phyloP scores from a whole-genome alignment of 352 stramenopile species.

The Phytophthora fragariae region DNA sequence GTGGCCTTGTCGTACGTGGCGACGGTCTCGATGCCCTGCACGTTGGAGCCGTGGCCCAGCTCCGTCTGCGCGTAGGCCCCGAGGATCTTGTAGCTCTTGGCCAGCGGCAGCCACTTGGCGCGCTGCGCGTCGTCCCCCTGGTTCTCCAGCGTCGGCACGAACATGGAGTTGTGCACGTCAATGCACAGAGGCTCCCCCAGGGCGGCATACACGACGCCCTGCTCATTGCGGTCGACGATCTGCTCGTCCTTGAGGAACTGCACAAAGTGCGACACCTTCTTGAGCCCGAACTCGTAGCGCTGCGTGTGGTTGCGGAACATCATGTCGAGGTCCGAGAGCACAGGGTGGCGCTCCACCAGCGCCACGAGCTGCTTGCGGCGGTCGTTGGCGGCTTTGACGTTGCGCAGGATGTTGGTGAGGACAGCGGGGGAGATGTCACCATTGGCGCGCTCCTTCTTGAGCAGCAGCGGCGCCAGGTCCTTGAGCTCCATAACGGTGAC shows the following conservation, averaged over 20 bases:
- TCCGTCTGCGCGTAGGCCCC: conserved; percentile 44
- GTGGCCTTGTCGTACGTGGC: conserved; percentile 72
- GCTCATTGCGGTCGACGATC: conserved; percentile 13
- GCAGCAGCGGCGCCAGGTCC: conserved; percentile 24
- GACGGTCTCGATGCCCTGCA: conserved; percentile 42
- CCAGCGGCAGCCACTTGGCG: conserved; percentile 36
- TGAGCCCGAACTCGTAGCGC: conserved; percentile 29
- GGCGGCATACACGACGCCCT: conserved; percentile 27
- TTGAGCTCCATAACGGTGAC: conserved; percentile 24
- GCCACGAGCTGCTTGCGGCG: conserved; percentile 20
- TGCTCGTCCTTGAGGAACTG: conserved; percentile 13
- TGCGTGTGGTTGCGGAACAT: conserved; percentile 31
- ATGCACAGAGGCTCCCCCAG: conserved; percentile 30
- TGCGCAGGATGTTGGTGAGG: conserved; percentile 25
- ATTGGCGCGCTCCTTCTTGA: conserved; percentile 21
- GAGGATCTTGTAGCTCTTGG: conserved; percentile 37
- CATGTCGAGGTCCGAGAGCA: conserved; percentile 34
- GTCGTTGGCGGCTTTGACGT: conserved; percentile 9
- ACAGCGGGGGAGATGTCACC: conserved; percentile 15
- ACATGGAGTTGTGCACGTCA: conserved; percentile 34
- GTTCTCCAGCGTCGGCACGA: conserved; percentile 41
- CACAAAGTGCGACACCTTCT: conserved; percentile 30
- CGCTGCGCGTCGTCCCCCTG: conserved; percentile 35
- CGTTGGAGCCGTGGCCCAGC: conserved; percentile 44
- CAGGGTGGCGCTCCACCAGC: conserved; percentile 19